These are phyloP conservation scores for Trichoderma virens DNA, from an alignment of 495 filamentous ascomycete species.

Conservation along the genomic window DNA sequence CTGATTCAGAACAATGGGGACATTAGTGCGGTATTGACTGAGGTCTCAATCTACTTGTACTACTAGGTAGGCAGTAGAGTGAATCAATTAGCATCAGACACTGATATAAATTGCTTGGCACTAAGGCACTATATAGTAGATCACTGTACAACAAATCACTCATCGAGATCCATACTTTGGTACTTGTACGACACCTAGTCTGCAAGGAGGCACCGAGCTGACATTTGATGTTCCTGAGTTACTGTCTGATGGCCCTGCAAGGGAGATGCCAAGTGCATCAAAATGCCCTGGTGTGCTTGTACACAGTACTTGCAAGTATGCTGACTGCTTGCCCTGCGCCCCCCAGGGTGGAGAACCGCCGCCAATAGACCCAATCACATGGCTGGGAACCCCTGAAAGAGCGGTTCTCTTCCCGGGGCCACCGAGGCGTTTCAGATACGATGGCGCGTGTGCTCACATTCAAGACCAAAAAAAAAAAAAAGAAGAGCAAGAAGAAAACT, in stretches of 20 bases:
- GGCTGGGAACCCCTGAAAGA: constrained; percentile 3
- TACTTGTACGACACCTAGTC: too few species aligned
- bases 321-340: neutral
- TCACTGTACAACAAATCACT: too few species aligned
- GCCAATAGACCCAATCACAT: neutral
- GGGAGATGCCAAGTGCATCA: neutral
- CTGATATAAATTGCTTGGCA: too few species aligned
- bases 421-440: constrained; percentile 6
- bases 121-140: too few species aligned
- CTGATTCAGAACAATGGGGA: too few species aligned
- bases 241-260: neutral
- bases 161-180: too few species aligned
- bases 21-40: too few species aligned
- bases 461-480: neutral
- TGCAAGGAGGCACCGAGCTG: neutral
- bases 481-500: neutral
- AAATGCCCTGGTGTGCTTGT: neutral
- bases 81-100: too few species aligned
- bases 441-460: constrained; percentile 5
- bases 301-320: neutral
- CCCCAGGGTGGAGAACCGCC: neutral
- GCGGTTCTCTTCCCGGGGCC: constrained; percentile 6
- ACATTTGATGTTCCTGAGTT: neutral
- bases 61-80: too few species aligned
- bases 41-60: too few species aligned